These are phyloP conservation scores for Elaphomyces granulatus DNA, from an alignment of 495 filamentous ascomycete genomes.

Conservation along the genomic window DNA sequence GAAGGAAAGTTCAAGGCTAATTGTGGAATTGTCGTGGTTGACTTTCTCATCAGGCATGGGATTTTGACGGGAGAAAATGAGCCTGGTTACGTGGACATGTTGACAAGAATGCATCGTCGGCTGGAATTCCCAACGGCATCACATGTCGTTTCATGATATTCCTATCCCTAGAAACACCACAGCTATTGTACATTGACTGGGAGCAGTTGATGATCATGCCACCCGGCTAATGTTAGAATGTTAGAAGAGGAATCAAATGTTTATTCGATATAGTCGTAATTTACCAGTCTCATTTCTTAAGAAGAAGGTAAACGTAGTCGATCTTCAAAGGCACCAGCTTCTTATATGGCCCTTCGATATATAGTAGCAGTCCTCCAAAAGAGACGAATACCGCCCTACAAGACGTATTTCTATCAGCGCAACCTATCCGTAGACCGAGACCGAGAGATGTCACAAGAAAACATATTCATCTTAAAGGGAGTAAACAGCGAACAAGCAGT, in stretches of 20 bases:
- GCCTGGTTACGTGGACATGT: constrained; percentile 64
- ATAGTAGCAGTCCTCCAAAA: constrained; percentile 82
- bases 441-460: background rate
- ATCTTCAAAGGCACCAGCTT: constrained; percentile 81
- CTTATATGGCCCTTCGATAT: constrained; percentile 87
- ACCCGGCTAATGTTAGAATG: no score
- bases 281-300: constrained; percentile 72
- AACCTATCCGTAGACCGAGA: no score
- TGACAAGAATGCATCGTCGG: constrained; percentile 58
- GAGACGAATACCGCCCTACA: constrained; percentile 78
- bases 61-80: constrained; percentile 73
- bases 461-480: background rate
- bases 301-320: constrained; percentile 82
- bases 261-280: no score
- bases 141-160: no score
- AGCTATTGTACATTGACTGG: no score
- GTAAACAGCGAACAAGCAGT: background rate
- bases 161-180: no score
- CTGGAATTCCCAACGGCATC: constrained; percentile 63
- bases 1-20: constrained; percentile 85
- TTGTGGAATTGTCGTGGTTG: constrained; percentile 65
- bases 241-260: no score
- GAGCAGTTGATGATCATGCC: no score
- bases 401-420: background rate
- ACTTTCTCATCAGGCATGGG: constrained; percentile 84